Evolutionary conservation across 2,329 filamentous ascomycete species (phyloP).

Genomic region (Nothomitra cinnamomea): DNA sequence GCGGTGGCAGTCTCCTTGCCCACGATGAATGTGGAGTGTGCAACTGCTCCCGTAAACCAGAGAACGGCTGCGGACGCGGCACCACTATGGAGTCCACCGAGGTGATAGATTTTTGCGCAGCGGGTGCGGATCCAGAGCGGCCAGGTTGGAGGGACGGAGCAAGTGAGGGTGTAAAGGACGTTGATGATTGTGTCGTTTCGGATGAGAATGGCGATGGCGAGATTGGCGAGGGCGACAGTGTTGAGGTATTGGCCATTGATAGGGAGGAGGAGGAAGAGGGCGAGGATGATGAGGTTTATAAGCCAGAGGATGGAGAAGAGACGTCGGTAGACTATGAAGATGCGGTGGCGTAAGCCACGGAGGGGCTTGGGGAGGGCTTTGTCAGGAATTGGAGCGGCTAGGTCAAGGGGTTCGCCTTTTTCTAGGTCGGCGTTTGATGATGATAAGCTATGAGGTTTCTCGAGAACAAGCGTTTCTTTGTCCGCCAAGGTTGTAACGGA

Average conservation of each 20-base stretch:
- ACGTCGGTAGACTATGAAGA: constrained; percentile 37
- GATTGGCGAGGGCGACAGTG: constrained; percentile 31
- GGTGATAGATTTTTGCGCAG: constrained; percentile 32
- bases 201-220: constrained; percentile 32
- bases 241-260: not conserved
- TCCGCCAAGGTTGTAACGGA: too few species aligned
- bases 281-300: constrained; percentile 29
- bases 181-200: constrained; percentile 39
- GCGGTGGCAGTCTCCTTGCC: not conserved
- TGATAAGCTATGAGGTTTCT: not conserved
- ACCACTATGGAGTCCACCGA: constrained; percentile 35
- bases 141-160: constrained; percentile 26
- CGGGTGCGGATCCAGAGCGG: constrained; percentile 32
- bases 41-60: constrained; percentile 24
- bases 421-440: not conserved
- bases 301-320: constrained; percentile 38
- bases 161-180: constrained; percentile 28
- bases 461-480: too few species aligned
- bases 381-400: not conserved
- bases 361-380: not conserved
- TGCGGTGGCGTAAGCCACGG: constrained; percentile 5
- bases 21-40: not conserved
- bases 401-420: not conserved
- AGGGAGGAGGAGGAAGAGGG: constrained; percentile 19
- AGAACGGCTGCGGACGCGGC: constrained; percentile 30